Evolutionary conservation across 148 eudicot species (phyloP).

Genomic region (Pharnaceum exiguum): DNA sequence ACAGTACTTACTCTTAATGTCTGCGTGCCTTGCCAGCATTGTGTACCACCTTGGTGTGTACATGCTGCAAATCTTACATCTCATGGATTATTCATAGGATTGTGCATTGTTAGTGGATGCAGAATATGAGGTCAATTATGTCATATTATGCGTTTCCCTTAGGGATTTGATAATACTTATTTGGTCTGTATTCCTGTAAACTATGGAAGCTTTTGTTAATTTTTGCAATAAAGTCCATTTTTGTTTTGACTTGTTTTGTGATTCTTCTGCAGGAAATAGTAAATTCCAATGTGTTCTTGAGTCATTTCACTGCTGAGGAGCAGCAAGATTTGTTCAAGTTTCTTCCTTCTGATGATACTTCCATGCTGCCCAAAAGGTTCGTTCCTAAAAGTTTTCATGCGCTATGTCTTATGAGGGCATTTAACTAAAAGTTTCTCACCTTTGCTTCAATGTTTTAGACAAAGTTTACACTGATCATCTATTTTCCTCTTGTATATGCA

Average conservation of each 20-base stretch:
- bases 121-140: too few relatives aligned
- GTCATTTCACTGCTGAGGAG: slow-evolving; percentile 59
- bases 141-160: too few relatives aligned
- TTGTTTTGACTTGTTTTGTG: slow-evolving; percentile 1
- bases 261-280: slow-evolving; percentile 59
- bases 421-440: neutral
- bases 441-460: neutral
- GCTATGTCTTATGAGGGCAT: neutral
- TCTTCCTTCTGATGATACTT: slow-evolving; percentile 59
- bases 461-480: slow-evolving; percentile 1
- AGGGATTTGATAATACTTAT: too few relatives aligned
- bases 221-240: neutral
- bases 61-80: too few relatives aligned
- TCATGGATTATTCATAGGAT: too few relatives aligned
- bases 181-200: too few relatives aligned
- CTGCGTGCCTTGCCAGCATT: neutral
- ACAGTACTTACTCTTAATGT: neutral
- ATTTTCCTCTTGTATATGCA: slow-evolving; percentile 24
- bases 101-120: too few relatives aligned
- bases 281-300: slow-evolving; percentile 47
- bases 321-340: slow-evolving; percentile 65
- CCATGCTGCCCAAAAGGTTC: slow-evolving; percentile 55
- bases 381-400: neutral
- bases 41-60: neutral
- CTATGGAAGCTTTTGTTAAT: neutral